phyloP scores from a whole-genome alignment of 352 stramenopile genomes.

The Globisporangium barbulae region DNA sequence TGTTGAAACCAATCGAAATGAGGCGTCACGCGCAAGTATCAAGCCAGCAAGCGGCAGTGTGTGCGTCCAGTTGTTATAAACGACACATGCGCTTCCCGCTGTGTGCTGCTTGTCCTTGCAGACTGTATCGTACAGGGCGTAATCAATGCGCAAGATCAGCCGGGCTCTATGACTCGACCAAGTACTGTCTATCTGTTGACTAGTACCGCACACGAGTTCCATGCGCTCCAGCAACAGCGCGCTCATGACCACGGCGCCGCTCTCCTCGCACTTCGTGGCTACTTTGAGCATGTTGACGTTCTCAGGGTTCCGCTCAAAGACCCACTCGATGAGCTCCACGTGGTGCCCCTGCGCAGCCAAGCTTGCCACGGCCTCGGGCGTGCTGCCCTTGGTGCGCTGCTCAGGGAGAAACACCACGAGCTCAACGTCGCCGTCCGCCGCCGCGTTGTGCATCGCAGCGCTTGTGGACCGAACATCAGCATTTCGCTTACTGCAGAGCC shows the following conservation, averaged over 20 bases:
- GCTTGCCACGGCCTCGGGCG: not conserved
- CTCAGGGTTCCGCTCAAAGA: not conserved
- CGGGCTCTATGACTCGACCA: not conserved
- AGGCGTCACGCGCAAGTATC: not conserved
- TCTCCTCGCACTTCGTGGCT: not conserved
- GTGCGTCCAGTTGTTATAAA: not conserved
- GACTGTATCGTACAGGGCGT: not conserved
- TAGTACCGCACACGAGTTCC: not conserved
- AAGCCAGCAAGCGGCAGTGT: not conserved
- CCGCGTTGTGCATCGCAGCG: constrained; percentile 5
- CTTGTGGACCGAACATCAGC: not conserved
- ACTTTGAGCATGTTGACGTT: not conserved
- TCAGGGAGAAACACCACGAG: constrained; percentile 5
- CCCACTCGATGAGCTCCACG: constrained; percentile 11
- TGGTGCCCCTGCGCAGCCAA: not conserved
- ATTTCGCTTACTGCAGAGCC: not conserved
- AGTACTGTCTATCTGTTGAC: not conserved
- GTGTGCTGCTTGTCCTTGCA: not conserved
- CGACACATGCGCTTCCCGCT: not conserved
- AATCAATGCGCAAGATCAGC: not conserved
- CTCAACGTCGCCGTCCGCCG: constrained; percentile 2
- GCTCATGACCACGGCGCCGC: not conserved
- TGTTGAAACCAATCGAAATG: not conserved
- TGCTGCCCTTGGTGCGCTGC: constrained; percentile 3
- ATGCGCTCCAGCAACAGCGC: not conserved